A percentile compares a stretch with the other conserved stretches of the same genome.
These are phyloP conservation scores for Phyllosticta citriasiana DNA, from an alignment of 2,329 filamentous ascomycete genomes.

Conservation along the genomic window DNA sequence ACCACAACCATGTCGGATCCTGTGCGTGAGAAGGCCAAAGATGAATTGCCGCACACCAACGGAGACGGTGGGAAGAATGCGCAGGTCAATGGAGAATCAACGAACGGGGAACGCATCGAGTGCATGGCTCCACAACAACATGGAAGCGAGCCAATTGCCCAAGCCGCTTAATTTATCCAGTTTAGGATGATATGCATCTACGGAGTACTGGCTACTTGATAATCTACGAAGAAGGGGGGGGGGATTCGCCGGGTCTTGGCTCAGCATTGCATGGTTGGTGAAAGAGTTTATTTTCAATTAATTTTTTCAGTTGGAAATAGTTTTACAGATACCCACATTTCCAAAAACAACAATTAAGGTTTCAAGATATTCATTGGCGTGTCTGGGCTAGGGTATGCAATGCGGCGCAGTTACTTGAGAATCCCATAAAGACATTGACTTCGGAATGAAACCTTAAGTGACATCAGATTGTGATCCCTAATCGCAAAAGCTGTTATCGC, in stretches of 20 bases:
- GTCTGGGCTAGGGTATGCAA: too few species aligned
- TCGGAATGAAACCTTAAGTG: too few species aligned
- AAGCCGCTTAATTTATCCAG: too few species aligned
- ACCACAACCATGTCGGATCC: neutral
- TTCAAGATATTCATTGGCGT: neutral
- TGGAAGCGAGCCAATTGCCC: too few species aligned
- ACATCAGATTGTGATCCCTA: too few species aligned
- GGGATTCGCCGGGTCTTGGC: neutral
- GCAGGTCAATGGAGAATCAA: too few species aligned
- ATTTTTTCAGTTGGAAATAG: neutral
- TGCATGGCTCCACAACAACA: too few species aligned
- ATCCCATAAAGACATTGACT: too few species aligned
- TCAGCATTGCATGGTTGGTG: neutral
- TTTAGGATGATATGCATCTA: neutral
- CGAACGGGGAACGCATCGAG: too few species aligned
- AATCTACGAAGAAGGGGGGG: neutral
- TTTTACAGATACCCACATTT: neutral
- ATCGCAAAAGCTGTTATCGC: too few species aligned
- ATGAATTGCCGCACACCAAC: neutral
- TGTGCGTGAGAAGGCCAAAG: neutral
- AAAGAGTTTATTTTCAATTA: neutral
- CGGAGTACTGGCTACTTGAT: neutral
- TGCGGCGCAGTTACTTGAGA: too few species aligned
- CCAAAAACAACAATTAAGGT: neutral
- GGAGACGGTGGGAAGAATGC: neutral